Base-by-base conservation (phyloP, 2,329 filamentous ascomycete genomes). In the Magnaporthiopsis rhizophila region DNA sequence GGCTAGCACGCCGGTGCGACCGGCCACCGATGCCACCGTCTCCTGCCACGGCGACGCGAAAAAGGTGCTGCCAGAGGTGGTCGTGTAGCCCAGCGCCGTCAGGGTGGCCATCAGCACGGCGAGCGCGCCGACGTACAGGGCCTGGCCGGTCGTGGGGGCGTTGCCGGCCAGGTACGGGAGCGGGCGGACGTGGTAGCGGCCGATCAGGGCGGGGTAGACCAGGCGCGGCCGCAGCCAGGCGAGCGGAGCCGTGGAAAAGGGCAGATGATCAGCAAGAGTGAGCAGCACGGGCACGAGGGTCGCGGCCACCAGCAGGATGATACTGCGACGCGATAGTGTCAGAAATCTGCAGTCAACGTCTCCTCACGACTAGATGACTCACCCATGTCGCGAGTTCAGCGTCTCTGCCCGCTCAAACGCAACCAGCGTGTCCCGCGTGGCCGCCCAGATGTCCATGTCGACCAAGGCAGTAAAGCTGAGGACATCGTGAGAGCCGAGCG, bases 161-260 rank as follows among this genome's bases (percentile, higher is more conserved):
- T 78, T 77, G 2, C 75, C 72, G 11, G 75, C 69, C 3, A 72
- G 69, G 57, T 63, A 75, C 1, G 73, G 74, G 8, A 78, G 67
- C 8, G 72, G 73, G 9, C 70, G 72, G 53, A 71, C 65, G 26
- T 74, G 69, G 62, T 74, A 73, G 2, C 68, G 72, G 12, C 74
- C 71, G 61, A 77, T 67, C 28, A 69, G 63, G 38, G 67, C 69
- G 1, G 75, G 74, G 56, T 72, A 75, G 59, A 73, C 65, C n/a
- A 76, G 62, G 64, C 72, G 74, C 12, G 74, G 72, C 56, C 71
- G 74, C 36, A 74, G 36, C 64, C 68, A 26, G 21, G 53, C 50
- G 21, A 34, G 32, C 30, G 21, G 28, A 8, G 34, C 11, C 58
- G 56, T 26, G 28, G 3, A 6, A 30, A 59, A 28, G 58, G 58